A percentile compares a stretch with the other conserved stretches of the same genome.
Evolutionary conservation across 208 protist genomes (phyloP).

Genomic region (Trichomonas gallinae): DNA sequence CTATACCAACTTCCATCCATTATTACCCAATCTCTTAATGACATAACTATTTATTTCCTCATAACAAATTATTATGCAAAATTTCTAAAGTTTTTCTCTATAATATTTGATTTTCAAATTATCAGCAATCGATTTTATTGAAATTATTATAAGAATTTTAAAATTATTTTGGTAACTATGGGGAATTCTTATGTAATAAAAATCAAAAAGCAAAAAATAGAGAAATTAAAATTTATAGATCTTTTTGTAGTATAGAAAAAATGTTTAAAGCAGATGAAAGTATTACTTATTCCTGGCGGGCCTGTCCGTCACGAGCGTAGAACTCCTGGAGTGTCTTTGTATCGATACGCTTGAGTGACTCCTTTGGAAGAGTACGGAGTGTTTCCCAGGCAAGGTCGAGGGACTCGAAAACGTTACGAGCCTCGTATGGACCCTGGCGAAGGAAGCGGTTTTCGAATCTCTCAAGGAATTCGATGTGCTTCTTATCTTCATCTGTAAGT

Average conservation of each 20-base stretch:
- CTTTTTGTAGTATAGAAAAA: not conserved
- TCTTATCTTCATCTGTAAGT: constrained; percentile 85
- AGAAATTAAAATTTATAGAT: not conserved
- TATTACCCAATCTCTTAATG: too few relatives aligned
- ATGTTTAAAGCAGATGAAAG: not conserved
- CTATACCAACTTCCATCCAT: too few relatives aligned
- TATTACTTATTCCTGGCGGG: not conserved
- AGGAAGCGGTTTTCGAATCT: constrained; percentile 99
- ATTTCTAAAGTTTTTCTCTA: too few relatives aligned
- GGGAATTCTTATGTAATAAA: too few relatives aligned
- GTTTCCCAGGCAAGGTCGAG: constrained; percentile 92
- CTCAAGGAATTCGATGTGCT: constrained; percentile 97
- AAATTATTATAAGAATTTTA: too few relatives aligned
- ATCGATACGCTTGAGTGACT: constrained; percentile 35
- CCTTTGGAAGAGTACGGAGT: constrained; percentile 34
- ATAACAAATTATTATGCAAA: too few relatives aligned
- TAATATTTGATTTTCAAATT: too few relatives aligned
- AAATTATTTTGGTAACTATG: too few relatives aligned
- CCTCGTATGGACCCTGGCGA: constrained; percentile 76
- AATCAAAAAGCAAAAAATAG: not conserved
- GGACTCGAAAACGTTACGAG: constrained; percentile 88
- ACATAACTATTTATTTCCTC: not conserved
- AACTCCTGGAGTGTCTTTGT: constrained; percentile 25
- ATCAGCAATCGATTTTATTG: too few relatives aligned
- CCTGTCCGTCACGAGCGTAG: constrained; percentile 6